Base-by-base conservation (phyloP, 768 basidiomycete genomes). In the Lentinula sp. region DNA sequence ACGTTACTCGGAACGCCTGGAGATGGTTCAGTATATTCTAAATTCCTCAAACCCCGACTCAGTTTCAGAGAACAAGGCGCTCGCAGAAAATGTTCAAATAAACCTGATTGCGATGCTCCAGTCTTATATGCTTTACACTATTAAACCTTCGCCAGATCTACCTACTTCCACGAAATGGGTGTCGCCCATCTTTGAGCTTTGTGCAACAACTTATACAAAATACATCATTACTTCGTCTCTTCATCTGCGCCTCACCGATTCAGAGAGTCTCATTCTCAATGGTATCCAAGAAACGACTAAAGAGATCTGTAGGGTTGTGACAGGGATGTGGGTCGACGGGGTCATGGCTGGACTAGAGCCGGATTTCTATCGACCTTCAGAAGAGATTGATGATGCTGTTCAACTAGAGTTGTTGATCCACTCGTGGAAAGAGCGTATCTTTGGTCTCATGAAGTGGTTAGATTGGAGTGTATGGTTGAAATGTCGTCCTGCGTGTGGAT, bases 1-100 rank as follows among this genome's bases (percentile, higher is more conserved):
- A 46, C 76, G 80, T 7, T 79, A 77, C 53, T 71, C 71, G 4
- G 74, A 72, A 13, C 69, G 81, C 20, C 68, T 83, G 13, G 77
- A 81, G 59, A 61, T 76, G 18, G 62, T 77, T 10, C 73, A 68
- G 12, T 68, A 77, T 61, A 65, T 78, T 18, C 69, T 82, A 6
- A 71, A 74, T 46, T 54, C 57, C 10, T 52, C 67, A 13, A 61
- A 61, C 51, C 36, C 54, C 3, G 45, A 55, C 12, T 32, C 28
- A n/a, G 37, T 16, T 60, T 36, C 39, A 15, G 51, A 64, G 61
- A 23, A 49, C 12, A 41, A 60, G 32, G 62, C 18, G 39, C 59
- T 32, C n/a, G 65, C 54, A 54, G 68, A 70, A 50, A 66, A 68
- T 16, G 71, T 69, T 6, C 68, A 74, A 61, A 51, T 65, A 33